Conservation (phyloP, 1,139 yeast species). For the Protomyces inouyei region DNA sequence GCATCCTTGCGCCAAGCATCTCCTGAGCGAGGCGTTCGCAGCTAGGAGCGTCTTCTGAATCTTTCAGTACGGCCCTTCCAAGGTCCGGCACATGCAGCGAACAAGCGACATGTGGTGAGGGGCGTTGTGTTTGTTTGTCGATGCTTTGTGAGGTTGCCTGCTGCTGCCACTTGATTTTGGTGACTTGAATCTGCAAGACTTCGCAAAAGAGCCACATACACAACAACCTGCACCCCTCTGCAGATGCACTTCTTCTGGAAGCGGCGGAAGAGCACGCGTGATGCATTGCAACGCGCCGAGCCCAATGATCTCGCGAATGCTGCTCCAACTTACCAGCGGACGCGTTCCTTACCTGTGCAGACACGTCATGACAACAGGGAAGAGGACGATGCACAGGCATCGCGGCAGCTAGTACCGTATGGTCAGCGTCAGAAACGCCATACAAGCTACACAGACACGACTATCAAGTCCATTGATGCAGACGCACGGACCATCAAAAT, state of each 20-base stretch:
- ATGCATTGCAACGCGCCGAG: neutral
- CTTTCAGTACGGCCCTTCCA: no score
- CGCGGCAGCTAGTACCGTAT: neutral
- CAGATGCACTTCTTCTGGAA: neutral
- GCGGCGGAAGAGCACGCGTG: neutral
- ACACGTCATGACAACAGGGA: neutral
- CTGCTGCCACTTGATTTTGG: no score
- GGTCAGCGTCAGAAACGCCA: neutral
- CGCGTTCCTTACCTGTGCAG: neutral
- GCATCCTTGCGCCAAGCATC: no score
- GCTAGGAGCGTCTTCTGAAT: no score
- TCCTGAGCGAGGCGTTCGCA: no score
- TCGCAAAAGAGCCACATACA: no score
- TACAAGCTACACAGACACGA: conserved; percentile 10
- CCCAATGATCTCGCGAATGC: neutral
- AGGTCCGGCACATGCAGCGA: neutral
- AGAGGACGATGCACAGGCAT: neutral
- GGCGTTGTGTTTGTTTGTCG: neutral
- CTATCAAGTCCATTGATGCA: conserved; percentile 6
- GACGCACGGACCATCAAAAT: conserved; percentile 15
- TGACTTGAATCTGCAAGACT: no score
- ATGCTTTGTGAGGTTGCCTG: no score
- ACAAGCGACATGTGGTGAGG: neutral
- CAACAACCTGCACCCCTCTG: no score
- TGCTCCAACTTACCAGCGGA: neutral